Evolutionary conservation across 805 yeast genomes (phyloP), one percentile per base, ranked within the genome.

Genomic region (Saccharomycopsis fibuligera): DNA sequence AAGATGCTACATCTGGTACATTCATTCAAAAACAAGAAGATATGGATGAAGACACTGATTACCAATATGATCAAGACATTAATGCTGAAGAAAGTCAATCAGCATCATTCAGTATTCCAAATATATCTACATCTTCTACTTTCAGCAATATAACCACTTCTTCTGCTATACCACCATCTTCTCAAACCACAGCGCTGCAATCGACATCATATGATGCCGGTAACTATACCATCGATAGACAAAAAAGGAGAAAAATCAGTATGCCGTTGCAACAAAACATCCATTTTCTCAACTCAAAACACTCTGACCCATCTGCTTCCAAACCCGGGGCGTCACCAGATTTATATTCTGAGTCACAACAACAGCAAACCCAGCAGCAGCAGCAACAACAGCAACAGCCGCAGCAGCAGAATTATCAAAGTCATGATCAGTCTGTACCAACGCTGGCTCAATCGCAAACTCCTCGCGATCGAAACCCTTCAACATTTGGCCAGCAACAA

Each of bases 171-270:
- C 37, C 37, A 5, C 37, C 37, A 6, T 6, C 19, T n/a, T 33
- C 37, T 12, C 9, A 33, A 33, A 17, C 9, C 17, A n/a, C n/a
- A n/a, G n/a, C n/a, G n/a, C n/a, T n/a, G n/a, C n/a, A n/a, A n/a
- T n/a, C n/a, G n/a, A n/a, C n/a, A n/a, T n/a, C n/a, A n/a, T 33
- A 12, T 9, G 37, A 33, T 9, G 12, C 31, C 12, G 37, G 37
- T 12, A 33, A 25, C 17, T 24, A 10, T 17, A 41, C 30, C 22
- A 30, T 14, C 9, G 47, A 23, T 16, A 14, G 41, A 12, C 31
- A 22, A 12, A 42, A 47, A 36, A 30, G 50, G 17, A 21, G 48
- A 12, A 37, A 39, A 29, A 36, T 45, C 5, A 35, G 42, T 17
- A 35, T 24, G 29, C 47, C 47, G 17, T 33, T 33, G 9, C 37